These are phyloP conservation scores for Haplosporangium sp. DNA, from an alignment of 371 early-diverging fungal species.

Conservation along the genomic window DNA sequence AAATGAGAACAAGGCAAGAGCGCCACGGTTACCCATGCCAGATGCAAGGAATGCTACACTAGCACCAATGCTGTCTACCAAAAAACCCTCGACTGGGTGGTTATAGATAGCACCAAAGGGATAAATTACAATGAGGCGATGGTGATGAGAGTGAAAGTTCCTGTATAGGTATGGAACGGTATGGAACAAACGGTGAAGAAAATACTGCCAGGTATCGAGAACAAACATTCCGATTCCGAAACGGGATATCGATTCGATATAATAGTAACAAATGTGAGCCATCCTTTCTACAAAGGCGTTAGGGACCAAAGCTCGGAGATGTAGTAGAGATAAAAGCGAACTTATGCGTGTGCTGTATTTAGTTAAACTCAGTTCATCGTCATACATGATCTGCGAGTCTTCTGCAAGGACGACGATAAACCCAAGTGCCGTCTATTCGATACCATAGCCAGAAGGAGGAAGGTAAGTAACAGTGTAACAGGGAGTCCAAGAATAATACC, in stretches of 20 bases:
- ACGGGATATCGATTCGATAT: constrained; percentile 51
- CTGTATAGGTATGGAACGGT: constrained; percentile 76
- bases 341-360: constrained; percentile 56
- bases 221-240: constrained; percentile 60
- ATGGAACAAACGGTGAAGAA: constrained; percentile 82
- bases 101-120: constrained; percentile 87
- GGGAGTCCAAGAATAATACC: background rate
- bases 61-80: constrained; percentile 79
- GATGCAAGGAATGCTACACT: constrained; percentile 71
- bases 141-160: constrained; percentile 81
- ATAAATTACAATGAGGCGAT: constrained; percentile 58
- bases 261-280: constrained; percentile 48
- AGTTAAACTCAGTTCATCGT: constrained; percentile 58
- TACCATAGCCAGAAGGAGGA: background rate
- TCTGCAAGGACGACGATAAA: constrained; percentile 55
- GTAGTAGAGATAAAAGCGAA: constrained; percentile 15
- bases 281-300: constrained; percentile 23
- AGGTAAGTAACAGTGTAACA: too few relatives aligned
- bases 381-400: constrained; percentile 57
- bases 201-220: constrained; percentile 78
- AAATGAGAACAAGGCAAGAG: constrained; percentile 75
- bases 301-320: constrained; percentile 18
- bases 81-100: constrained; percentile 81
- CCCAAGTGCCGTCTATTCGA: constrained; percentile 52
- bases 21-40: constrained; percentile 76